Conservation (phyloP, 768 basidiomycete genomes). For the Austroboletus eburneus region DNA sequence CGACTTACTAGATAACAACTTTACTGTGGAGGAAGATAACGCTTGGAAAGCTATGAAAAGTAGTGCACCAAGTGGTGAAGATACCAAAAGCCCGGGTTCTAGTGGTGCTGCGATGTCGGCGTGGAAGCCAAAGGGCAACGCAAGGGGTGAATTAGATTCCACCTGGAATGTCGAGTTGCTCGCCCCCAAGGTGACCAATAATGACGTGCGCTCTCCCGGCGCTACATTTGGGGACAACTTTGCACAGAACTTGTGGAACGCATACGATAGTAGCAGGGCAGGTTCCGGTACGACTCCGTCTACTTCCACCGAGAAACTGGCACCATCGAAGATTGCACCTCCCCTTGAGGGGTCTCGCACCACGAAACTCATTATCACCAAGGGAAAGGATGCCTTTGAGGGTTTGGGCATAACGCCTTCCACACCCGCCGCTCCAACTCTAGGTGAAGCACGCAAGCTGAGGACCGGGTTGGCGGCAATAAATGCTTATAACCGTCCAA, state of each 20-base stretch:
- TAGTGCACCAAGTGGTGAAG: conserved; percentile 12
- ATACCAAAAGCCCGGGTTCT: conserved; percentile 22
- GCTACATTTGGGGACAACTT: conserved; percentile 65
- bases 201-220: conserved; percentile 21
- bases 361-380: conserved; percentile 30
- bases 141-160: conserved; percentile 27
- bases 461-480: conserved; percentile 63
- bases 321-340: conserved; percentile 23
- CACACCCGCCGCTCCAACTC: conserved; percentile 54
- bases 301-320: conserved; percentile 11
- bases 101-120: conserved; percentile 19
- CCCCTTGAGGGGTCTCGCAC: conserved; percentile 29
- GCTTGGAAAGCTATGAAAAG: conserved; percentile 43
- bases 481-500: conserved; percentile 34
- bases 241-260: conserved; percentile 50
- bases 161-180: conserved; percentile 39
- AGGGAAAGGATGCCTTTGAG: conserved; percentile 73
- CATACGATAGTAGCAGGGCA: conserved; percentile 37
- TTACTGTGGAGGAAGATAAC: conserved; percentile 41
- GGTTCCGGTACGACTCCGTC: conserved; percentile 5
- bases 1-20: conserved; percentile 37
- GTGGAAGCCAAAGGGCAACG: conserved; percentile 28
- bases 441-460: conserved; percentile 71
- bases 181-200: conserved; percentile 20
- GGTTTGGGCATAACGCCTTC: conserved; percentile 55